Conservation (phyloP, 2,329 filamentous ascomycete genomes). For the Stagonosporopsis tanaceti region DNA sequence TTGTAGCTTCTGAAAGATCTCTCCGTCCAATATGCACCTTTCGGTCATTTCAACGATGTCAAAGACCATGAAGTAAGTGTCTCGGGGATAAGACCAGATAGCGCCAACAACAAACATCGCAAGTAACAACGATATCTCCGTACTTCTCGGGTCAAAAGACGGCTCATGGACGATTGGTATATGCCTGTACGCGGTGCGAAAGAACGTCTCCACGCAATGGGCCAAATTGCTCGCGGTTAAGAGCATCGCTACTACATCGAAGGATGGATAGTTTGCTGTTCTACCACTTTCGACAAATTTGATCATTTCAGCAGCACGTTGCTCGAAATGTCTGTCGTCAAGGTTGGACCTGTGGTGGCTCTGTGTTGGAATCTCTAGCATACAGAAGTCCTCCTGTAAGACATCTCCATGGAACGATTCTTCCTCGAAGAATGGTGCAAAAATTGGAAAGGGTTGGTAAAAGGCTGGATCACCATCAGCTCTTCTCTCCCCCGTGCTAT, state of each 20-base stretch:
- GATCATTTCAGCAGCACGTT: not conserved
- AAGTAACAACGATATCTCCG: not conserved
- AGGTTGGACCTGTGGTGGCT: not conserved
- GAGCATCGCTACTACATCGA: not conserved
- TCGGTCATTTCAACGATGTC: not conserved
- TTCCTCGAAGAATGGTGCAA: not conserved
- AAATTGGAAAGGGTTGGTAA: not conserved
- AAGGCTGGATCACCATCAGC: not conserved
- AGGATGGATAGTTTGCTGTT: not conserved
- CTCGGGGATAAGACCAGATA: constrained; percentile 8
- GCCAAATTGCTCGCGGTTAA: not conserved
- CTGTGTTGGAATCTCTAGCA: not conserved
- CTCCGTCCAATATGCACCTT: not conserved
- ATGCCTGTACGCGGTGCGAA: constrained; percentile 5
- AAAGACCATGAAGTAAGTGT: constrained; percentile 10
- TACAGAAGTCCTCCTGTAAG: not conserved
- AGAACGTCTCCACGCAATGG: not conserved
- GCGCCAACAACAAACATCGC: constrained; percentile 2
- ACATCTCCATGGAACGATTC: not conserved
- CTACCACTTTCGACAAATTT: not conserved
- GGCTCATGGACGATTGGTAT: constrained; percentile 2
- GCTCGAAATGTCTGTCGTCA: not conserved
- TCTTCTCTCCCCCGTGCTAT: not conserved
- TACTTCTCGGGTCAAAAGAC: not conserved
- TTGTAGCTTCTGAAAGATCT: not conserved